Base-by-base conservation (phyloP, 495 filamentous ascomycete species). In the Beverwykella pulmonaria region DNA sequence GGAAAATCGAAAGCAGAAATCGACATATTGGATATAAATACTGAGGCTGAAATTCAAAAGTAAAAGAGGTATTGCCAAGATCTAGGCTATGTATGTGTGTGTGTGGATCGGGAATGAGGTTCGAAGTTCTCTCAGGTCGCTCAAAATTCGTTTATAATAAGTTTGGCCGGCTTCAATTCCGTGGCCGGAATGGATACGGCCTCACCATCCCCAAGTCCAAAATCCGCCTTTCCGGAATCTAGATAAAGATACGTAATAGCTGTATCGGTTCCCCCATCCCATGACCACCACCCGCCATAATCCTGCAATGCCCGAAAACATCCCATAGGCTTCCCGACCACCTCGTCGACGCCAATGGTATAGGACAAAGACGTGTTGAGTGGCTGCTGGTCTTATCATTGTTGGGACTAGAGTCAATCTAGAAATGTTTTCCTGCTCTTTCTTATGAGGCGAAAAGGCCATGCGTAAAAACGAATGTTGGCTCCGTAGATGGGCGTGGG, bases 131-230 rank as follows among this genome's bases (percentile, higher is more conserved):
- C n/a, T 30, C 25, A 6, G 48, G 36, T 27, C 55, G 50, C 52
- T 49, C 55, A 32, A 65, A 57, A 58, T 66, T 26, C 61, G 65
- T 54, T 69, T 81, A 85, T 82, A 78, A 76, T 72, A 66, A 66
- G 79, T 81, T 6, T 84, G 85, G 84, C 84, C 85, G 85, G 61
- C 44, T 12, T 23, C n/a, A n/a, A 8, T 63, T 72, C 70, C 70
- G 70, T 65, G 66, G 62, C 32, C 69, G 19, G 15, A 25, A 63
- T 47, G n/a, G 49, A 82, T 82, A 82, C 84, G 84, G 84, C 83
- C 83, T 81, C 76, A 69, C 50, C 59, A 48, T 34, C 32, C 32
- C 5, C 32, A 34, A 6, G 61, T 53, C 57, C 61, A n/a, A 30
- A 46, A 44, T 14, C 8, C 17, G 15, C 39, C 60, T 22, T 46